These are phyloP conservation scores for Echinosophora koreensis DNA, from an alignment of 306 rosid species.

Conservation along the genomic window DNA sequence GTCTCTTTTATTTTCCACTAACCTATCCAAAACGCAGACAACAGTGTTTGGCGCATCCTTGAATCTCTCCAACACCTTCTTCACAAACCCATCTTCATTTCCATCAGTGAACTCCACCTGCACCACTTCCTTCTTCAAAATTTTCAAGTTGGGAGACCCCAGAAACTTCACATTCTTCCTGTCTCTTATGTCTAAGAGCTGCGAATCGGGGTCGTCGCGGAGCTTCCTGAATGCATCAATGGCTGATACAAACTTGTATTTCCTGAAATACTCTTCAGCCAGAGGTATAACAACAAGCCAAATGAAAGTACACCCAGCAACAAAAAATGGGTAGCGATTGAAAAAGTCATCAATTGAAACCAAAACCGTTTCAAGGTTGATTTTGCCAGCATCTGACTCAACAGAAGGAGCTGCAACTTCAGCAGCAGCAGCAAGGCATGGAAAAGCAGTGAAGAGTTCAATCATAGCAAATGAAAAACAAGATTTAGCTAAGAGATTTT, in stretches of 20 bases:
- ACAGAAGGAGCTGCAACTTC: constrained; percentile 55
- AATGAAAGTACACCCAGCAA: constrained; percentile 79
- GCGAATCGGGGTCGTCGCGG: constrained; percentile 66
- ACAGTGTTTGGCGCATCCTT: constrained; percentile 64
- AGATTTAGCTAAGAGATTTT: constrained; percentile 27
- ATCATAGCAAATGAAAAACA: constrained; percentile 50
- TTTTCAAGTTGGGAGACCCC: constrained; percentile 76
- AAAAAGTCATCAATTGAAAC: constrained; percentile 74
- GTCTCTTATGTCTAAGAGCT: constrained; percentile 85
- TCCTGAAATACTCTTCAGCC: constrained; percentile 62
- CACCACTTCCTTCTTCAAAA: constrained; percentile 72
- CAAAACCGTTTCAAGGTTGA: constrained; percentile 71
- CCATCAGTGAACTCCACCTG: constrained; percentile 69
- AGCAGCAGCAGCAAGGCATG: constrained; percentile 64
- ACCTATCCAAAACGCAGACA: constrained; percentile 79
- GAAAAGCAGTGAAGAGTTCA: constrained; percentile 58
- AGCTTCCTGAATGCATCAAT: constrained; percentile 81
- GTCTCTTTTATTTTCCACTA: constrained; percentile 34
- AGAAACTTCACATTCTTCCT: constrained; percentile 62
- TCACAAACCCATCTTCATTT: constrained; percentile 77
- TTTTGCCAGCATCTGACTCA: constrained; percentile 62
- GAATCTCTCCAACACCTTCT: constrained; percentile 64
- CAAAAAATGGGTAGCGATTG: constrained; percentile 81
- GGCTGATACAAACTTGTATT: constrained; percentile 76
- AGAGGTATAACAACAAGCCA: constrained; percentile 84